Evolutionary conservation across 768 basidiomycete genomes (phyloP), one percentile per base, ranked within the genome.

Genomic region (Crucibulum laeve): DNA sequence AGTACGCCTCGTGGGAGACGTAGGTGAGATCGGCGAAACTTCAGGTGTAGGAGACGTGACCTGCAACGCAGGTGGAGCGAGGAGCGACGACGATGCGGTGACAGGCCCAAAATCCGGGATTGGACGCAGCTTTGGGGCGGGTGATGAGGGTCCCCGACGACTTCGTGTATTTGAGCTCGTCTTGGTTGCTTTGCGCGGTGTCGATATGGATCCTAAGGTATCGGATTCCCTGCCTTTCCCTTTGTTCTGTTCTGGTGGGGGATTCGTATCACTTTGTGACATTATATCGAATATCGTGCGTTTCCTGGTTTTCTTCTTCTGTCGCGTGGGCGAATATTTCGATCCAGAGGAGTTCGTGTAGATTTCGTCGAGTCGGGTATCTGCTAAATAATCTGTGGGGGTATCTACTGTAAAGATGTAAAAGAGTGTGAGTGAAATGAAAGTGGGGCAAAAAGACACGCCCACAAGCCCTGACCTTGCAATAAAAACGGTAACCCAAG

Each of bases 41-140:
- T 66, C 63, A 23, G 72, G 70, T 2, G 70, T 70, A n/a, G 71
- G 61, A 8, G 63, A 58, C 33, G 64, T 71, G 24, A 70, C 54
- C 6, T 68, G 66, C 18, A 73, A 48, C 4, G 56, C 53, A 21
- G 71, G 71, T 1, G 69, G 64, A n/a, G 53, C 60, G 19, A 68
- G 59, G 34, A 65, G 52, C 19, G 64, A 63, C 17, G 64, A 50
- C 5, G 60, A 53, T 17, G 55, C 59, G 48, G 55, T 57, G 40
- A 45, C 53, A 38, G 56, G 47, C 35, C 52, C 52, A 40, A 49
- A 35, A 13, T 49, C 51, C 21, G 56, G 45, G 23, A 45, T 46
- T 6, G 63, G 56, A 35, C 57, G 54, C n/a, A 61, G 54, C 51
- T 53, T 54, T 40, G 58, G 43, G 14, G 59, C 58, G 40, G 54